Evolutionary conservation across 768 basidiomycete genomes (phyloP), one percentile per base, ranked within the genome.

Genomic region (Exsudoporus frostii): DNA sequence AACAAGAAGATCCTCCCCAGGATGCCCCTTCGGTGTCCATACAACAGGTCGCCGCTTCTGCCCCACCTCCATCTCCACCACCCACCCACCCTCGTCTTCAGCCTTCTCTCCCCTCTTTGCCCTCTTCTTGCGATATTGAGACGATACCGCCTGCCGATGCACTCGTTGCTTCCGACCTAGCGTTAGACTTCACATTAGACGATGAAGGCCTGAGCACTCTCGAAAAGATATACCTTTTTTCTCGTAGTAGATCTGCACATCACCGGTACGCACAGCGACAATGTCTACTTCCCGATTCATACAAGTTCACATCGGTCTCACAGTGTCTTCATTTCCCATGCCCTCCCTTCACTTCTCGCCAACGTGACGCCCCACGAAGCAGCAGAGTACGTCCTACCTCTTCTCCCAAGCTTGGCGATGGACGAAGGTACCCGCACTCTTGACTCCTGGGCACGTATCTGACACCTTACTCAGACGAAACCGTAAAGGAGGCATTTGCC

Each of bases 141-240:
- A 65, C 57, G 7, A 57, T 66, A 48, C 67, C 65, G 9, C 50
- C 60, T 10, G 45, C 51, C 3, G 69, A 73, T 24, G 66, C 54
- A 25, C 53, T 71, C 45, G 51, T 58, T 14, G 56, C 60, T 17
- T 59, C 65, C 20, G 70, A 71, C 58, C 58, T 71, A 19, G 65
- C 66, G 20, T 45, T 71, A 25, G 77, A 77, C 53, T 69, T 77
- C 32, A 68, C 72, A 10, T 60, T 85, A 63, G 92, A 94, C 59
- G 90, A 93, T 59, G 91, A 92, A 57, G 82, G 83, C 49, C 78
- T 95, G 55, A 90, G 74, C 68, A 81, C 90, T 20, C 82, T 98
- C 44, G 95, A 98, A 73, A 86, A 89, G 65, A 95, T 96, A 55
- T 97, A 93, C 72, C 81, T 97, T 46, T 90, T 92, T 62, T 86